These are phyloP conservation scores for Gypsophila paniculata DNA, from an alignment of 179 eudicot species.

Conservation along the genomic window DNA sequence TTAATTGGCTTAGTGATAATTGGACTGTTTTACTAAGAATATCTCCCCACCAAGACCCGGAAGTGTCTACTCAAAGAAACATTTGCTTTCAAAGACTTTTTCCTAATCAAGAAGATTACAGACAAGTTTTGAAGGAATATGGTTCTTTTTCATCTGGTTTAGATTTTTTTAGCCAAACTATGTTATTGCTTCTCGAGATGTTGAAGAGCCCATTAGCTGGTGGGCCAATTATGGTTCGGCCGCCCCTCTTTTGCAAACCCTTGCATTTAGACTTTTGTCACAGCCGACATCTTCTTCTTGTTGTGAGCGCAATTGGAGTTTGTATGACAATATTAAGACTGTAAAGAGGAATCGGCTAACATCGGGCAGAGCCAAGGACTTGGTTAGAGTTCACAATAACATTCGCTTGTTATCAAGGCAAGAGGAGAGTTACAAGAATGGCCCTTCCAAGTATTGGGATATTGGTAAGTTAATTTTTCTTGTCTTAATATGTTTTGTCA, in stretches of 20 bases:
- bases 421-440: not conserved
- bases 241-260: not conserved
- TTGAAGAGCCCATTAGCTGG: not conserved
- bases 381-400: not conserved
- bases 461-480: not conserved
- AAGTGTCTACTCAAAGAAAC: no score
- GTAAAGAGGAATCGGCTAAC: not conserved
- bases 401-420: not conserved
- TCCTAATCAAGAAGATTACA: no score
- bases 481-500: no score
- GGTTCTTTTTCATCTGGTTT: no score
- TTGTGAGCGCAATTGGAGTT: not conserved
- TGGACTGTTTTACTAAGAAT: no score
- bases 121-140: no score
- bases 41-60: no score
- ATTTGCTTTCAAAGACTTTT: no score
- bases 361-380: not conserved
- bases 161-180: not conserved
- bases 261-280: not conserved
- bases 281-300: not conserved
- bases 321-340: not conserved
- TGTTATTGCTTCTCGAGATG: not conserved
- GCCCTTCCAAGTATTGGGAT: not conserved
- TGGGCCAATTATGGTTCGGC: not conserved
- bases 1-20: no score